phyloP scores from a whole-genome alignment of 2,329 filamentous ascomycete genomes.

The Fusarium tupiense region DNA sequence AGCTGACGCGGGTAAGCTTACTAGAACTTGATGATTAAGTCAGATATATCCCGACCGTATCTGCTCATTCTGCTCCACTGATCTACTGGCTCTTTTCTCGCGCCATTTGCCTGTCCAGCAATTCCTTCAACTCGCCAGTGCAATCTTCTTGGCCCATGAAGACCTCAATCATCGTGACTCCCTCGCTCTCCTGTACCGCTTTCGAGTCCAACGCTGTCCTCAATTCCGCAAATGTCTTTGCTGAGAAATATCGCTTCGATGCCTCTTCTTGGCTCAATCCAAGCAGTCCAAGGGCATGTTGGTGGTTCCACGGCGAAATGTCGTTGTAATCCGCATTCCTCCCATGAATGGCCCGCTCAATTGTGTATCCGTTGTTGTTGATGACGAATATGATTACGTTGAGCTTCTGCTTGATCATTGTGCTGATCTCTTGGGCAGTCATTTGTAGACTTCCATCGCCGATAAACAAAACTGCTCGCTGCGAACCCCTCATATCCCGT shows the following conservation, averaged over 20 bases:
- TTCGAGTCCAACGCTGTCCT: background rate
- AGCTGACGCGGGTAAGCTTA: background rate
- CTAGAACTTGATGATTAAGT: background rate
- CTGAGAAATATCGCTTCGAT: background rate
- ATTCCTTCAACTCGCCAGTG: background rate
- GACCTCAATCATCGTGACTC: conserved; percentile 7
- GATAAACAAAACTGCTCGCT: conserved; percentile 14
- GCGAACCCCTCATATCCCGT: background rate
- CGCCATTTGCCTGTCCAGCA: background rate
- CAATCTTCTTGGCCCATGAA: conserved; percentile 20
- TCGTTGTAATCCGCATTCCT: conserved; percentile 14
- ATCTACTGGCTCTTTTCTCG: background rate
- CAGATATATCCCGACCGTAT: background rate
- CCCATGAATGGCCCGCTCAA: conserved; percentile 13
- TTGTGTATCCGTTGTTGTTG: conserved; percentile 18
- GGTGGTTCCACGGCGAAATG: conserved; percentile 8
- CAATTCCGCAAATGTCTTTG: background rate
- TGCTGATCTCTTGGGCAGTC: conserved; percentile 15
- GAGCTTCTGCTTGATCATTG: conserved; percentile 13
- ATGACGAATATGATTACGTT: conserved; percentile 14
- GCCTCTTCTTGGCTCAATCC: background rate
- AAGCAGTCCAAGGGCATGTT: conserved; percentile 8
- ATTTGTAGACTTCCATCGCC: conserved; percentile 12
- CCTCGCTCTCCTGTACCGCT: background rate
- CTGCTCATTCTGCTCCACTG: no score